Evolutionary conservation across 2,329 filamentous ascomycete species (phyloP).

Genomic region (Lojkania enalia): DNA sequence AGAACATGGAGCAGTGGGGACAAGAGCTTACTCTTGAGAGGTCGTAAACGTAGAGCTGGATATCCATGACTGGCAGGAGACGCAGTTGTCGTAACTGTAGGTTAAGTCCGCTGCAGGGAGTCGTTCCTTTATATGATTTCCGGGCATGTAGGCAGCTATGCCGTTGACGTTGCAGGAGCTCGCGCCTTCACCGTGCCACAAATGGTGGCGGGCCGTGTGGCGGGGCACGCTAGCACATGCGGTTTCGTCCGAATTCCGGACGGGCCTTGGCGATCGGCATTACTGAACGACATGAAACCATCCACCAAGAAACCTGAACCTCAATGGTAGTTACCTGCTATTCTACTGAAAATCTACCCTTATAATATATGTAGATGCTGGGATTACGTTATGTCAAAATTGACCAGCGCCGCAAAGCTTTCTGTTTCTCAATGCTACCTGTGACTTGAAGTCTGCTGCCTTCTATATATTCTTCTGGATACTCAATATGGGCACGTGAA

Average conservation of each 20-base stretch:
- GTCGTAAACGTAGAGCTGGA: slow-evolving; percentile 57
- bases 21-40: slow-evolving; percentile 46
- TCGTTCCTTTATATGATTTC: neutral
- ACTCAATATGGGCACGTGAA: too few relatives aligned
- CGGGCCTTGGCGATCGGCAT: too few relatives aligned
- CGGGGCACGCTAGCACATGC: slow-evolving; percentile 13
- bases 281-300: too few relatives aligned
- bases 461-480: too few relatives aligned
- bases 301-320: too few relatives aligned
- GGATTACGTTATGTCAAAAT: neutral
- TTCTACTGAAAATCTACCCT: too few relatives aligned
- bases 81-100: neutral
- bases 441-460: too few relatives aligned
- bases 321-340: too few relatives aligned
- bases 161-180: slow-evolving; percentile 3
- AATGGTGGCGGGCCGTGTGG: slow-evolving; percentile 1
- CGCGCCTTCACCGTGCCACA: slow-evolving; percentile 1
- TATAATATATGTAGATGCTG: neutral
- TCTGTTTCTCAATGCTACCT: too few relatives aligned
- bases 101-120: neutral
- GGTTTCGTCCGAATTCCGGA: slow-evolving; percentile 14
- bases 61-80: slow-evolving; percentile 46
- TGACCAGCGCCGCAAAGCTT: neutral
- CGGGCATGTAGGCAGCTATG: slow-evolving; percentile 1
- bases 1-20: neutral